Evolutionary conservation across 495 filamentous ascomycete genomes (phyloP).

Genomic region (Parachaetomium inaequale): DNA sequence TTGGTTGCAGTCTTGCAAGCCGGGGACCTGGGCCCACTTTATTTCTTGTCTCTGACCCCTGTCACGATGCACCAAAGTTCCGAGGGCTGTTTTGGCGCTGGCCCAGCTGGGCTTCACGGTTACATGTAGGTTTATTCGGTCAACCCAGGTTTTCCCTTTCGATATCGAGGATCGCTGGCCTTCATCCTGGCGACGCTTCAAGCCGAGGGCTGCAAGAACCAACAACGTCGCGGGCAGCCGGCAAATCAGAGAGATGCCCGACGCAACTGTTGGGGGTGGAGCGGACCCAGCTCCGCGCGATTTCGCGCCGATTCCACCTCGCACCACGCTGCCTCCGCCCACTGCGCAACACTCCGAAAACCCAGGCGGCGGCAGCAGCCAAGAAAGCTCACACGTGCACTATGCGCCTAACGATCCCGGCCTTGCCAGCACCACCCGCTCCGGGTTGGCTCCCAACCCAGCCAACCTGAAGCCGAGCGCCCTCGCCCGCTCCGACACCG

Average conservation of each 20-base stretch:
- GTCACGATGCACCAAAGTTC: too few species aligned
- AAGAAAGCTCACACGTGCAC: slow-evolving; percentile 7
- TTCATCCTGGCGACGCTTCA: background rate
- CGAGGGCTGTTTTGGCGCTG: too few species aligned
- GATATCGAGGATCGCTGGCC: too few species aligned
- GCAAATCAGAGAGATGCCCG: background rate
- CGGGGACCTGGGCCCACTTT: too few species aligned
- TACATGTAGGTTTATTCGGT: too few species aligned
- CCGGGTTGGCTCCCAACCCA: background rate
- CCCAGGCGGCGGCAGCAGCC: background rate
- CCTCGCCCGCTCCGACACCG: slow-evolving; percentile 9
- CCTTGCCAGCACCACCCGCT: background rate
- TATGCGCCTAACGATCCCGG: slow-evolving; percentile 6
- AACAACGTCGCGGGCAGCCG: background rate
- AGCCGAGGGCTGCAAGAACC: background rate
- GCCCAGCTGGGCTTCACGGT: too few species aligned
- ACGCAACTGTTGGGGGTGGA: background rate
- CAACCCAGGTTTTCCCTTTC: too few species aligned
- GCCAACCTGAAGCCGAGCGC: background rate
- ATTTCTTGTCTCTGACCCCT: too few species aligned
- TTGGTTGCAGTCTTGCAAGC: too few species aligned
- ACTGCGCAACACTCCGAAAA: background rate
- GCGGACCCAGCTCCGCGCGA: background rate
- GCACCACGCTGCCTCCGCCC: background rate
- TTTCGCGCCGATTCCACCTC: background rate